Evolutionary conservation across 2,329 filamentous ascomycete genomes (phyloP), one percentile per base, ranked within the genome.

Genomic region (Colletotrichum brevisporum): DNA sequence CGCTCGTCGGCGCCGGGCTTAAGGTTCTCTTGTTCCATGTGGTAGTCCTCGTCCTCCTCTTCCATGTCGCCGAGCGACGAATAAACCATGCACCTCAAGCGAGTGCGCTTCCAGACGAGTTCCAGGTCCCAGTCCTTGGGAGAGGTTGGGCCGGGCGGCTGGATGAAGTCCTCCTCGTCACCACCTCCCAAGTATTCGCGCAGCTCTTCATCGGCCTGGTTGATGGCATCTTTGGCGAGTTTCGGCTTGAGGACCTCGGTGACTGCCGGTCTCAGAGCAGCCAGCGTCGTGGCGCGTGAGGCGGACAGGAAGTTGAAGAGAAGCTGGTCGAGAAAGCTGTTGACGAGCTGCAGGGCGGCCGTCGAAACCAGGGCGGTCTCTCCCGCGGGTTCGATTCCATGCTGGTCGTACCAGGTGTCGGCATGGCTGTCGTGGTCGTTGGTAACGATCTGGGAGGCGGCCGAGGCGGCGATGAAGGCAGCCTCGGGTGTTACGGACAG

Each of bases 61-160:
- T 99, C 97, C 87, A 99, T 91, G 77, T 99, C 95, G 52, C 96
- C 96, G 6, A 99, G 85, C 9, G 96, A 95, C 9, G 95, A 98
- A 79, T 98, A 98, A 24, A 99, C 95, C 96, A 99, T 99, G 79
- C 96, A 97, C 70, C 96, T 90, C 75, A 99, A 83, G 63, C 96
- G 90, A 0, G 95, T 96, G 73, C 96, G 89, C 83, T 97, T 98
- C 95, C 96, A 99, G 18, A 95, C 91, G 64, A 95, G 86, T 77
- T 98, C 93, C n/a, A 97, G 83, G 78, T 98, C 94, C 89, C 95
- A 98, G 73, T 92, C 89, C 2, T 85, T 85, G 12, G 82, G 80
- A 2, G 84, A 80, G 39, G 84, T 82, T 52, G 82, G 81, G 26
- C 86, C 85, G 52, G 88, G 81, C n/a, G 88, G 83, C 15, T 86